Base-by-base conservation (phyloP, 2,329 filamentous ascomycete species). In the Ustilaginoidea virens region DNA sequence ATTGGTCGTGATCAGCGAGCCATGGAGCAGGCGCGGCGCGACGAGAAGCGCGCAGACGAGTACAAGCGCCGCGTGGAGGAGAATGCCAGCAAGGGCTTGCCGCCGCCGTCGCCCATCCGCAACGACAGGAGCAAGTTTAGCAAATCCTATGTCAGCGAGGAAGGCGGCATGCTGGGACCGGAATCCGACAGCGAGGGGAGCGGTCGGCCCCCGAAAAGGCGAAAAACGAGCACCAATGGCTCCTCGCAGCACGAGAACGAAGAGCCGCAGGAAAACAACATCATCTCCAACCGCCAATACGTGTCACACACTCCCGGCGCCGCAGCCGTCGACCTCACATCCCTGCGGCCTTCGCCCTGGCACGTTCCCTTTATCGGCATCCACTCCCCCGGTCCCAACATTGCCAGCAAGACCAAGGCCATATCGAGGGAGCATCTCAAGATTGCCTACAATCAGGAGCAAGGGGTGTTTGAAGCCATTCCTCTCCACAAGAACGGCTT, bases 361-460 rank as follows among this genome's bases (percentile, higher is more conserved):
- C 63, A 73, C 33, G 68, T 73, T 31, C 72, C 75, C 3, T 65
- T 80, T 33, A 63, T 85, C 27, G 70, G 71, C 19, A 80, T 86
- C 25, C 80, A 85, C 47, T 80, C 79, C 4, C 72, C 71, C 0
- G 66, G 67, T 2, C 66, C 66, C 5, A 60, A 69, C 27, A 69
- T 71, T 35, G 66, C 70, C 3, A 60, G 51, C 34, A 70, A 67
- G 36, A 80, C 79, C 28, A 80, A 78, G 44, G 69, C 67, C 28
- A 85, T 86, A 31, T 86, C 80, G 4, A 63, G 79, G 35, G 60
- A 77, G 40, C 80, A 87, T 47, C 58, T 81, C 27, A 75, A 73
- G 42, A 81, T 87, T 39, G 59, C 67, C 26, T 86, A 75, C 52
- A 78, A 80, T 42, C 60, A 67, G 36, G 57, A 69, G 9, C 61